Evolutionary conservation across 371 early-diverging fungal genomes (phyloP), one percentile per base, ranked within the genome.

Genomic region (Phascolomyces articulosus): DNA sequence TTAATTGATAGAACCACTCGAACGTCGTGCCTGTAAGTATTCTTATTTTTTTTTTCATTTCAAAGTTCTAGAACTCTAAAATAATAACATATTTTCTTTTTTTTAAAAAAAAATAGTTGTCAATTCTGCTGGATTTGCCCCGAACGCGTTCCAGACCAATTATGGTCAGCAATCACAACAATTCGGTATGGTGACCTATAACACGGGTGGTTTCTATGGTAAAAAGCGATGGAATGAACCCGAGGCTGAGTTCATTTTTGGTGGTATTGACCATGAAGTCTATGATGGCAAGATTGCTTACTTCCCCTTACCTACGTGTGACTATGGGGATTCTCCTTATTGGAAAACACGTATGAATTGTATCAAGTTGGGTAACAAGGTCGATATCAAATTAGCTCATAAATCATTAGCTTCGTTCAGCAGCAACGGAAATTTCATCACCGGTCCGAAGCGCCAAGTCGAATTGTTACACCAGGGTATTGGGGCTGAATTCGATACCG

Each of bases 261-360:
- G 81, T 40, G 81, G 81, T 47, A 57, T 81, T 49, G 81, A 81
- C 51, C 81, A 78, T 54, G 57, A 65, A 15, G 66, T 78, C 6
- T 81, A 78, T 62, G 72, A 81, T 27, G 81, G 81, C 58, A 58
- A 69, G 23, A 64, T 81, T 60, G 74, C 79, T 16, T 82, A 75
- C 34, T 55, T 82, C 28, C 65, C 71, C 2, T 53, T 78, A 18
- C 79, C 79, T n/a, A 77, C 73, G 2, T 82, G 79, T 55, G 77
- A 77, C 23, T 77, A 72, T 55, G 73, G 79, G 29, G 62, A 61
- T 13, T 73, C 77, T 7, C 77, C 73, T 21, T 82, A 73, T 58
- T 82, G 82, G 82, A 82, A 82, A 48, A 68, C 77, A n/a, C 68
- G 65, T 27, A 49, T 82, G 40, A 77, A 63, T 24, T 78, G 74